A percentile compares a stretch with the other conserved stretches of the same genome.
Conservation (phyloP, 148 eudicot species). For the Beta vulgaris region DNA sequence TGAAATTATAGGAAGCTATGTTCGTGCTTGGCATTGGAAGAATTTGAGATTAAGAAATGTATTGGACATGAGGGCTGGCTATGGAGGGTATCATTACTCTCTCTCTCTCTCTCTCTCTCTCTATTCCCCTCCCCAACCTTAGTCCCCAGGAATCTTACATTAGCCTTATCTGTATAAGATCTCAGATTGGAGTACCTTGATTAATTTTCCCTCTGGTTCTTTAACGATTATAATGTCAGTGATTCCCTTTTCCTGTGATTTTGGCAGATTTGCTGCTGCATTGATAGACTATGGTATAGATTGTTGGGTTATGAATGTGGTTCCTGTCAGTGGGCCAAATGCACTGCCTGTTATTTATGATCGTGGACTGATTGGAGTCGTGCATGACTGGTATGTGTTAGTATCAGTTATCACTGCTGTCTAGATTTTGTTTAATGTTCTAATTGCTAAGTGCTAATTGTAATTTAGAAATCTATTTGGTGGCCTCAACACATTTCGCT, state of each 20-base stretch:
- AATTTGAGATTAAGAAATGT: slow-evolving; percentile 63
- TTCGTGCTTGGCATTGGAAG: slow-evolving; percentile 71
- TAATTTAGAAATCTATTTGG: neutral
- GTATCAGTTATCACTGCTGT: slow-evolving; percentile 33
- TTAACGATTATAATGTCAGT: neutral
- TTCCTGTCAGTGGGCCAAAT: slow-evolving; percentile 89
- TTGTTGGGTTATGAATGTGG: slow-evolving; percentile 94
- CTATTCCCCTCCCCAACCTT: neutral
- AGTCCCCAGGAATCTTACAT: slow-evolving; percentile 2
- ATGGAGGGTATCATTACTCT: slow-evolving; percentile 69
- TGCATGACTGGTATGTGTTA: slow-evolving; percentile 82
- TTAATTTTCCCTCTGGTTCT: neutral
- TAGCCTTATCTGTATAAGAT: neutral
- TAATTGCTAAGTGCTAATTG: neutral
- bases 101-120: slow-evolving; percentile 9
- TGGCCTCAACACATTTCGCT: too few species aligned
- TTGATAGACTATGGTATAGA: slow-evolving; percentile 52
- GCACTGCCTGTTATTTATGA: slow-evolving; percentile 91
- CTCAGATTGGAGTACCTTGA: too few species aligned
- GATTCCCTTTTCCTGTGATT: slow-evolving; percentile 16
- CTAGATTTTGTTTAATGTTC: slow-evolving; percentile 1
- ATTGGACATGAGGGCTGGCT: slow-evolving; percentile 95
- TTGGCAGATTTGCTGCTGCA: slow-evolving; percentile 87
- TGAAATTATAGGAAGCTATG: slow-evolving; percentile 67
- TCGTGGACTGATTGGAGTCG: slow-evolving; percentile 95